Evolutionary conservation across 2,329 filamentous ascomycete species (phyloP).

Genomic region (Fusarium metavorans): DNA sequence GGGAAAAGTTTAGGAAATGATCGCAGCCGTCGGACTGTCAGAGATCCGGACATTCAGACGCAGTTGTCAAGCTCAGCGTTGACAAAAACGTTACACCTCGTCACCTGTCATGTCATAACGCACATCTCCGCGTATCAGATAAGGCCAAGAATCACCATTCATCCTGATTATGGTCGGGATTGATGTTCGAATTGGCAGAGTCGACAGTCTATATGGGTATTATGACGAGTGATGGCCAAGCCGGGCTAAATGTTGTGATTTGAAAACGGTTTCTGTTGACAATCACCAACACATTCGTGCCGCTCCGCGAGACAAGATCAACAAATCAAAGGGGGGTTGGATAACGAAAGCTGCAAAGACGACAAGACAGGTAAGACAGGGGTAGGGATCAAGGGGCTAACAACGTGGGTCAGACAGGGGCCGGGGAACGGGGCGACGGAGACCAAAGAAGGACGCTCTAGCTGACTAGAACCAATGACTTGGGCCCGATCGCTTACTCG

Average conservation of each 20-base stretch:
- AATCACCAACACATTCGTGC: conserved; percentile 6
- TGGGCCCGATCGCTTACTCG: conserved; percentile 35
- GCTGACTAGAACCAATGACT: conserved; percentile 34
- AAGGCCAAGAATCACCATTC: background rate
- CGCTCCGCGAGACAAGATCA: conserved; percentile 9
- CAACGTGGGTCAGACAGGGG: conserved; percentile 28
- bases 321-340: conserved; percentile 29
- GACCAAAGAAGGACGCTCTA: conserved; percentile 19
- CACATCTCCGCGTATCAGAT: background rate
- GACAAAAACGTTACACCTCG: conserved; percentile 7
- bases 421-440: conserved; percentile 26
- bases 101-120: conserved; percentile 11
- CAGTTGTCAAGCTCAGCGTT: conserved; percentile 9
- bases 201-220: background rate
- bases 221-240: background rate
- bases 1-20: background rate
- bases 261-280: background rate
- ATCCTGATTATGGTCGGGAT: background rate
- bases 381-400: conserved; percentile 40
- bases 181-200: background rate
- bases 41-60: conserved; percentile 1
- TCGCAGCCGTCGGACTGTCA: conserved; percentile 13
- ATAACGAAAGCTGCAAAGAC: conserved; percentile 19
- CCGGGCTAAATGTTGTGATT: conserved; percentile 5
- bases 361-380: conserved; percentile 16